Conservation (phyloP, 257 asterid species). For the Plectranthus barbatus region DNA sequence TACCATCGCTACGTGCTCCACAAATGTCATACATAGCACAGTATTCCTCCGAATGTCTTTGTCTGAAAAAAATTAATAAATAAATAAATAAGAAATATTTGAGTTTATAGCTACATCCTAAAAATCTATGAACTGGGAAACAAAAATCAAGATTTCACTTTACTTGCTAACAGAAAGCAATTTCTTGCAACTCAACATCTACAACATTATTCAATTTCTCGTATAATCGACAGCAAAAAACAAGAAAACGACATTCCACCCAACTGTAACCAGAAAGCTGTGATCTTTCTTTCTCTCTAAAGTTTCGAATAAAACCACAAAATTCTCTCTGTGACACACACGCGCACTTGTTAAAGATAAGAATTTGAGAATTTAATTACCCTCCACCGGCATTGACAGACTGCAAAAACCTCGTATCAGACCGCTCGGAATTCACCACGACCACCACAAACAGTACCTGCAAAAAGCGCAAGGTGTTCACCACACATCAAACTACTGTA, state of each 20-base stretch:
- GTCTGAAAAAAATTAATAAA: constrained; percentile 31
- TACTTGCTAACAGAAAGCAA: not conserved
- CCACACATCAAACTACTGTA: constrained; percentile 14
- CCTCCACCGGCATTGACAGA: constrained; percentile 31
- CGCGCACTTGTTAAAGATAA: not conserved
- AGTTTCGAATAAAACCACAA: not conserved
- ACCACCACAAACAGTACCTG: constrained; percentile 36
- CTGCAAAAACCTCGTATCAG: constrained; percentile 34
- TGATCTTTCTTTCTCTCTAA: not conserved
- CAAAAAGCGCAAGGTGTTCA: constrained; percentile 5
- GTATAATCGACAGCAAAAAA: not conserved
- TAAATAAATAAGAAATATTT: too few relatives aligned
- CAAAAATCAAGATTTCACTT: not conserved
- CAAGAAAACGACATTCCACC: too few relatives aligned
- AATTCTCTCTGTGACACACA: too few relatives aligned
- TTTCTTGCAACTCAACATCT: not conserved
- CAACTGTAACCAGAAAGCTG: not conserved
- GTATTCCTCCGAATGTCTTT: constrained; percentile 61
- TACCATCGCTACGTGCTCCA: constrained; percentile 77
- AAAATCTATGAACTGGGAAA: not conserved
- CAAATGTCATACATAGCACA: constrained; percentile 94
- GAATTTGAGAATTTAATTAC: constrained; percentile 19
- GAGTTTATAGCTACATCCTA: too few relatives aligned
- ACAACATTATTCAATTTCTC: not conserved
- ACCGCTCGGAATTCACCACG: constrained; percentile 33